A percentile compares a stretch with the other conserved stretches of the same genome.
phyloP scores from a whole-genome alignment of 108 stramenopile genomes.

The Epithemia pelagica region DNA sequence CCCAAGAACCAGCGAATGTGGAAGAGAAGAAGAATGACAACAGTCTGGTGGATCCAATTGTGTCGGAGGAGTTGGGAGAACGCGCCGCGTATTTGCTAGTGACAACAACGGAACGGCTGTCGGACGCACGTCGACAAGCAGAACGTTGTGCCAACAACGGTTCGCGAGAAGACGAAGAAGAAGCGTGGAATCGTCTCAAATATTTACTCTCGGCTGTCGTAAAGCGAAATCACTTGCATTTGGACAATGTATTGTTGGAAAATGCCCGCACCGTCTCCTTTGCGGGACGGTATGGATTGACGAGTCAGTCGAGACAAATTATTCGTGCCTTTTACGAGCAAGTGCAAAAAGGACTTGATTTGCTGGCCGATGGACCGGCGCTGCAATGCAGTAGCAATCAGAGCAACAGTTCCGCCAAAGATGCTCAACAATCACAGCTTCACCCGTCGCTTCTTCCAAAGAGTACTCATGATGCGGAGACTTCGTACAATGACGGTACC shows the following conservation, averaged over 20 bases:
- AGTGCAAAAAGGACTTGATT: conserved; percentile 64
- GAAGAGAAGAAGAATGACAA: not conserved
- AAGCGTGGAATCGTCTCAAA: conserved; percentile 45
- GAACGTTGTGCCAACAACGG: not conserved
- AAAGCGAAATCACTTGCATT: conserved; percentile 85
- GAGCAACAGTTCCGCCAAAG: not conserved
- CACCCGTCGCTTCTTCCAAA: too few relatives aligned
- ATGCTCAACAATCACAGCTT: not conserved
- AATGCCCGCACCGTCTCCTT: conserved; percentile 70
- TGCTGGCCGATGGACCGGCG: conserved; percentile 42
- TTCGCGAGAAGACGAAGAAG: conserved; percentile 10
- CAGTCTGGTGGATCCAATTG: conserved; percentile 15
- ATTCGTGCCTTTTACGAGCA: conserved; percentile 67
- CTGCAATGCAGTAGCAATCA: not conserved
- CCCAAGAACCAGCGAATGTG: not conserved
- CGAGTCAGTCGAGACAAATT: conserved; percentile 45
- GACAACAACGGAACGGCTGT: conserved; percentile 48
- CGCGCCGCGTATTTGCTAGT: conserved; percentile 55
- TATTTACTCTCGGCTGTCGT: conserved; percentile 68
- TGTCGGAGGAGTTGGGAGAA: conserved; percentile 46
- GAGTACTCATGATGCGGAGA: not conserved
- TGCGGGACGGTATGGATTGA: conserved; percentile 54
- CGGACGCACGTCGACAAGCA: conserved; percentile 58
- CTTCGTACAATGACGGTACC: not conserved
- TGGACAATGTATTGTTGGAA: conserved; percentile 70